Base-by-base conservation (phyloP, 2,329 filamentous ascomycete species). In the Hypoxylon sp. region DNA sequence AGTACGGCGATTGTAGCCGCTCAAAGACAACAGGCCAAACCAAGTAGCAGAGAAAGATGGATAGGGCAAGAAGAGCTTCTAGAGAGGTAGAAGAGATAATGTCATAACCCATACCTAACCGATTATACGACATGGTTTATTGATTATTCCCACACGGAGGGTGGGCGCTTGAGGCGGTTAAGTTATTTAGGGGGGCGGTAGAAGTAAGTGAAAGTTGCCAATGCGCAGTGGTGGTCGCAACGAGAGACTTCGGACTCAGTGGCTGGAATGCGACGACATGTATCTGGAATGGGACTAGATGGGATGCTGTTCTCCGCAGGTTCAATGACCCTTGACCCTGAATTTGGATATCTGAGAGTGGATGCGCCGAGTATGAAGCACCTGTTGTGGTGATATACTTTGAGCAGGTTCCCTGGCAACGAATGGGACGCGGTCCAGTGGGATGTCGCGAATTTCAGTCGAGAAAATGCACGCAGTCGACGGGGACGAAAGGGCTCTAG, bases 111-210 rank as follows among this genome's bases (percentile, higher is more conserved):
- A 83, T 86, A 88, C 91, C 89, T 85, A 93, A 81, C 75, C 90
- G 89, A 84, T 92, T 92, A 83, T 93, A 93, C 78, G 89, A 88
- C 89, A 92, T 92, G 81, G 79, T 81, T 76, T 65, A 68, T 67
- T 31, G 55, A 67, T 65, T 72, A 63, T 69, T 48, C 54, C 65
- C 58, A 62, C 62, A 54, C 63, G 56, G 53, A 54, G 55, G 57
- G 68, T 61, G 71, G 65, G 67, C 54, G 69, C 62, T 69, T 58
- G 47, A 68, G 48, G 53, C 48, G 64, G 69, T 57, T 63, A 68
- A 67, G 66, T 56, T 62, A 56, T 63, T 60, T 54, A 46, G 48
- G 68, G 60, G 55, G 59, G 61, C 64, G 65, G 67, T 52, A 62
- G 69, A 63, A 61, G 65, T 69, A 29, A 61, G 62, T 35, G 50